Conservation (phyloP, 495 filamentous ascomycete species). For the Eremomyces bilateralis region DNA sequence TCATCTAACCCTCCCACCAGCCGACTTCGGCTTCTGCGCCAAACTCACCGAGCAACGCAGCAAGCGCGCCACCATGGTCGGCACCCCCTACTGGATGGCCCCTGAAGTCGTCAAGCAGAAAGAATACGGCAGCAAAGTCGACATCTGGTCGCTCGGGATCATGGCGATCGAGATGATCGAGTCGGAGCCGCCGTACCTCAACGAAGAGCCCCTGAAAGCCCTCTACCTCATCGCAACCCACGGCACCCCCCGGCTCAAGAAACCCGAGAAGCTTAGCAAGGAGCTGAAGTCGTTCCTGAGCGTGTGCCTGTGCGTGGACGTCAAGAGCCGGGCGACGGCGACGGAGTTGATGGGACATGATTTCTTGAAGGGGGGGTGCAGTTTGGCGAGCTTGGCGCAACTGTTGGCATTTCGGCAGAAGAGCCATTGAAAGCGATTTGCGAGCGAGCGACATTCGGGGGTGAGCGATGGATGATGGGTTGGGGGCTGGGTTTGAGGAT, state of each 20-base stretch:
- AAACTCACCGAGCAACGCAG: constrained; percentile 92
- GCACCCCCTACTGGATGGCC: constrained; percentile 99
- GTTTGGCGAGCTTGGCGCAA: constrained; percentile 58
- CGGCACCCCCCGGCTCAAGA: constrained; percentile 89
- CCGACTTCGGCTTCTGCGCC: constrained; percentile 97
- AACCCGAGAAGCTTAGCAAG: constrained; percentile 88
- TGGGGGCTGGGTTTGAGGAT: no score
- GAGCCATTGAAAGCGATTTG: no score
- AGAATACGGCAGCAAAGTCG: constrained; percentile 93
- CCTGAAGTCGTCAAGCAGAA: constrained; percentile 98
- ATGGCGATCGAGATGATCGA: constrained; percentile 99
- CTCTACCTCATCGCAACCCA: constrained; percentile 95
- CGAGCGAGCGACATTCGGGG: no score
- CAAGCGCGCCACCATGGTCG: constrained; percentile 97
- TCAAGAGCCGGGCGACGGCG: constrained; percentile 81
- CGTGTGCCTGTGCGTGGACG: constrained; percentile 88
- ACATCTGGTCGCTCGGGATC: constrained; percentile 97
- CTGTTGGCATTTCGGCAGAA: constrained; percentile 54
- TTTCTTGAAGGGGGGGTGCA: constrained; percentile 61
- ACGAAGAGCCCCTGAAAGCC: constrained; percentile 92
- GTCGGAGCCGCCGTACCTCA: constrained; percentile 89
- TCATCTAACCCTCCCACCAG: constrained; percentile 21
- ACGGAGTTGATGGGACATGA: constrained; percentile 66
- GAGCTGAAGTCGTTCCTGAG: constrained; percentile 90
- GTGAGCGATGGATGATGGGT: no score